Evolutionary conservation across 352 stramenopile genomes (phyloP), one percentile per base, ranked within the genome.

Genomic region (Phytophthora pini): DNA sequence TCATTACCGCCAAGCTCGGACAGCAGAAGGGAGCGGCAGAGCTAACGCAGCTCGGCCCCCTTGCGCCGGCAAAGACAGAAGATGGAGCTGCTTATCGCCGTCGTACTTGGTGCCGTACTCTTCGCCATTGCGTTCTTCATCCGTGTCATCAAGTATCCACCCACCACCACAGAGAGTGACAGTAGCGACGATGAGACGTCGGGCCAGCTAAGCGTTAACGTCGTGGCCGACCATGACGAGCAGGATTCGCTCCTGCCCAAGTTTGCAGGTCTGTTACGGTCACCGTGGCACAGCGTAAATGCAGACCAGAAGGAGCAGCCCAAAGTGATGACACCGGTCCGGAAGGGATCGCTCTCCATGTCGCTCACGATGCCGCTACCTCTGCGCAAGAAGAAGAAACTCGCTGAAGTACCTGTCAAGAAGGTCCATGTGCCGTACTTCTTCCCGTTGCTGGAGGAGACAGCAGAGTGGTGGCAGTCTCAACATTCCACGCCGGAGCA

Each of bases 361-460:
- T 65, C 60, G 26, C 38, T 73, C 17, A 59, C 52, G 15, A 65
- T 74, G 54, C 47, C 65, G 20, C 49, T 70, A 24, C 66, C 54
- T 9, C 39, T 76, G 17, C 39, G 53, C 22, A 68, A 62, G 38
- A 68, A 58, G 62, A 45, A 39, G 22, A 60, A 65, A 41, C 10
- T 40, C 6, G 6, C 49, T 12, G 52, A 67, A 56, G 66, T 66
- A 11, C 52, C 61, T 9, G 47, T 64, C 11, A 81, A 81, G 62
- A 86, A 86, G 57, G 51, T 77, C 29, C 79, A 87, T 62, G 76
- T 81, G 60, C 72, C 79, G 22, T 80, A 79, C 47, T 90, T 90
- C 48, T 87, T 84, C 38, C 81, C 79, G n/a, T 45, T 88, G 43
- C 70, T 90, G 11, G 70, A 87, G 12, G 79, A 90, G 56, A 87